Base-by-base conservation (phyloP, 108 stramenopile species). In the Poteriospumella lacustris region DNA sequence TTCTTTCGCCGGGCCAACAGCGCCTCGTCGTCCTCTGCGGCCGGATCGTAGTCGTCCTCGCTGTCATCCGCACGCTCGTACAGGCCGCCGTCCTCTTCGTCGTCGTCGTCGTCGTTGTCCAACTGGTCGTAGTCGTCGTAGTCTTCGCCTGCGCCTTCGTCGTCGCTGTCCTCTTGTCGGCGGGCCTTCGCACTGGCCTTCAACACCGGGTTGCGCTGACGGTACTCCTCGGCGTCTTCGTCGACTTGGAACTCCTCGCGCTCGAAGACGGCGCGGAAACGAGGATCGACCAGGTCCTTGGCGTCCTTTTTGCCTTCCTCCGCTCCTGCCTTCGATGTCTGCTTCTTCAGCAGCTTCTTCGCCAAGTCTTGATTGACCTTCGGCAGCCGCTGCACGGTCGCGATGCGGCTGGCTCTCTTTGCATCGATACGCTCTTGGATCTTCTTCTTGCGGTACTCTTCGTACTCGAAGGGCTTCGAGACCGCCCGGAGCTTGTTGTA, bases 391-490 rank as follows among this genome's bases (percentile, higher is more conserved):
- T 85, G 76, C 28, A 31, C 44, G 34, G 39, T 62, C 28, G 73
- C 43, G 60, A 82, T 82, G 9, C 81, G 68, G 39, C 42, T 40
- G 19, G 19, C 76, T 34, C 70, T 2, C 56, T 64, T 59, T 36
- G 36, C 79, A 28, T 68, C 81, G 56, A 86, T 40, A 15, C 76
- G 75, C 75, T 94, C 90, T 79, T 90, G 91, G 79, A 97, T 87
- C 80, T 93, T 94, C 80, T 91, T 86, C 78, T 92, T 91, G 1
- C 93, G 90, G 76, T 94, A 96, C 79, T 95, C 94, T 84, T 95
- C 95, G 83, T 95, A 97, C 76, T 94, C 97, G 70, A 93, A 94
- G 56, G 97, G 97, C 79, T 95, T 92, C 42, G 93, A 91, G 26
- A 97, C 95, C 39, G 96, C 93, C 39, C 90, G 81, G 56, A 94